Conservation (phyloP, 2,329 filamentous ascomycete species). For the Alternaria triticimaculans region DNA sequence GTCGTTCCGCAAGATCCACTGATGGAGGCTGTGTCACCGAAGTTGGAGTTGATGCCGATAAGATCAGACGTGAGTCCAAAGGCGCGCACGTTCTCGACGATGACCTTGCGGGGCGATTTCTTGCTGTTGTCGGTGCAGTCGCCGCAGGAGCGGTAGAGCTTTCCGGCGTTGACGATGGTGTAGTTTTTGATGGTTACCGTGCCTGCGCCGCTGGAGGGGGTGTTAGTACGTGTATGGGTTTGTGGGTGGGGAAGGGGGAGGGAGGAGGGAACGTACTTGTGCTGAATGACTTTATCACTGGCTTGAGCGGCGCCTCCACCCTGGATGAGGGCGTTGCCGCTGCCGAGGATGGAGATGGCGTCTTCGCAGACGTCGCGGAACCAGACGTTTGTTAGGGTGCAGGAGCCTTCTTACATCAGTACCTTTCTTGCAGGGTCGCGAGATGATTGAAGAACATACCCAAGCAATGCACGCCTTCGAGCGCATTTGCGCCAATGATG, state of each 20-base stretch:
- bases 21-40: constrained; percentile 55
- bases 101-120: constrained; percentile 51
- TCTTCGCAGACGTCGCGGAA: constrained; percentile 45
- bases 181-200: constrained; percentile 36
- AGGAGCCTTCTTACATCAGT: constrained; percentile 50
- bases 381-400: constrained; percentile 49
- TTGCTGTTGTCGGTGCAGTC: constrained; percentile 52
- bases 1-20: constrained; percentile 48
- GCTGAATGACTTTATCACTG: constrained; percentile 47
- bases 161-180: constrained; percentile 55
- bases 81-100: constrained; percentile 52
- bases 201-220: neutral
- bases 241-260: neutral
- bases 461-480: constrained; percentile 59
- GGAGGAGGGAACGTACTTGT: constrained; percentile 35
- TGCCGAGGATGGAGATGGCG: constrained; percentile 36
- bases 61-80: constrained; percentile 48
- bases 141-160: constrained; percentile 59
- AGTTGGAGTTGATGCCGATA: constrained; percentile 58
- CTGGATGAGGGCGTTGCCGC: constrained; percentile 37
- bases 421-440: neutral
- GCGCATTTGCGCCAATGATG: constrained; percentile 60
- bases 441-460: constrained; percentile 39
- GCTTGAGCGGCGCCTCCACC: constrained; percentile 46
- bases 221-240: neutral